Conservation (phyloP, 176 grass and related monocot species). For the Raddia guianensis region DNA sequence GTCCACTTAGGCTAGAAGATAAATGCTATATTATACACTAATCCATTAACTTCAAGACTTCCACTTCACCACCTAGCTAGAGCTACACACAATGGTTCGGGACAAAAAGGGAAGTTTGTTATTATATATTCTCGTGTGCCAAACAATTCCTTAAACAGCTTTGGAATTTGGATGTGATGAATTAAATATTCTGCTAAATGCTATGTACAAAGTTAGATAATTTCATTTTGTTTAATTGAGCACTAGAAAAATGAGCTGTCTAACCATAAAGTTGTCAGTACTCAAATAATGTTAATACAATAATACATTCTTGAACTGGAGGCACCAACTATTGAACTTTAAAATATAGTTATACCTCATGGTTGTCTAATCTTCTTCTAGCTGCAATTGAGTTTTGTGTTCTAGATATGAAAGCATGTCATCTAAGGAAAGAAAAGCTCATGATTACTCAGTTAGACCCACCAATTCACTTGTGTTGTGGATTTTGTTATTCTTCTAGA, state of each 20-base stretch:
- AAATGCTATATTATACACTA: not conserved
- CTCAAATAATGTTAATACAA: slow-evolving; percentile 4
- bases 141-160: not conserved
- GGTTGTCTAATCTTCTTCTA: not conserved
- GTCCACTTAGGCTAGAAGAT: not conserved
- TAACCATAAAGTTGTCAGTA: not conserved
- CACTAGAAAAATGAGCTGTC: not conserved
- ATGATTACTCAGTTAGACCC: not conserved
- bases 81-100: not conserved
- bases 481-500: not conserved
- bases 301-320: slow-evolving; percentile 1
- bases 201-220: not conserved
- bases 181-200: not conserved
- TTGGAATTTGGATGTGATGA: not conserved
- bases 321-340: not conserved
- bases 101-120: not conserved
- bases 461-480: not conserved
- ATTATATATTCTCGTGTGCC: not conserved
- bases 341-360: not conserved
- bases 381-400: not conserved
- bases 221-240: slow-evolving; percentile 3
- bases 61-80: not conserved
- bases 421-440: not conserved
- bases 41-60: not conserved
- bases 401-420: not conserved